Conservation (phyloP, 441 rosid species). For the Pelargonium fulgidum region DNA sequence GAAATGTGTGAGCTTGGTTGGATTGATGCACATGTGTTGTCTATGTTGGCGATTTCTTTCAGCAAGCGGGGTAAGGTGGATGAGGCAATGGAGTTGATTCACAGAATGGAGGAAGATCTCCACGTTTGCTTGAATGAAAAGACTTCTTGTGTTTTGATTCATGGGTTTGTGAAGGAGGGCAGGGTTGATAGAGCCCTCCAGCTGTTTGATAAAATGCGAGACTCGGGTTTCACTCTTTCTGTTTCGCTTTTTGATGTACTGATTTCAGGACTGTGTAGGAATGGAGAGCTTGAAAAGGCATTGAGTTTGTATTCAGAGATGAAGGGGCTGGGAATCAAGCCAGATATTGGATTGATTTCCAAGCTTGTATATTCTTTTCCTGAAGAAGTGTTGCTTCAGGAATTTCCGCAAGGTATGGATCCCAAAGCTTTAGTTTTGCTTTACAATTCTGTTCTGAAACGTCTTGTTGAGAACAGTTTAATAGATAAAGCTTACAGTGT, state of each 20-base stretch:
- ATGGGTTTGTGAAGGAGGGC: conserved; percentile 58
- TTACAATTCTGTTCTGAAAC: conserved; percentile 42
- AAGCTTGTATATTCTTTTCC: conserved; percentile 55
- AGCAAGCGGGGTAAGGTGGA: conserved; percentile 73
- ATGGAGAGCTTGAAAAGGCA: conserved; percentile 49
- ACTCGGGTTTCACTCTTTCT: conserved; percentile 45
- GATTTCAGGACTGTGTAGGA: conserved; percentile 57
- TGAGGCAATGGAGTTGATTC: conserved; percentile 60
- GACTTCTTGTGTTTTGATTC: conserved; percentile 60
- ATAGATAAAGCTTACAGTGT: conserved; percentile 47
- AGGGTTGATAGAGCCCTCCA: conserved; percentile 60
- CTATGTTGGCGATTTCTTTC: conserved; percentile 51
- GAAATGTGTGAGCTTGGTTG: conserved; percentile 50
- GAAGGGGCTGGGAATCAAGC: conserved; percentile 42
- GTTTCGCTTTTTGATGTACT: conserved; percentile 64
- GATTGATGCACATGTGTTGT: conserved; percentile 57
- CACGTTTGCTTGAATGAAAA: conserved; percentile 56
- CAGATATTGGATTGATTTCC: conserved; percentile 49
- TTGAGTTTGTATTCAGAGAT: conserved; percentile 53
- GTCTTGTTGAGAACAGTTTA: conserved; percentile 32
- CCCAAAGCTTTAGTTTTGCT: conserved; percentile 39
- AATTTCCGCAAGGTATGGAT: conserved; percentile 39
- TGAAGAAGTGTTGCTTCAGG: conserved; percentile 40
- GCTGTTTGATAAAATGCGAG: conserved; percentile 54
- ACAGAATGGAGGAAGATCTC: conserved; percentile 57